Evolutionary conservation across 192 early-diverging fungal genomes (phyloP).

Genomic region (Pecoramyces ruminantium): DNA sequence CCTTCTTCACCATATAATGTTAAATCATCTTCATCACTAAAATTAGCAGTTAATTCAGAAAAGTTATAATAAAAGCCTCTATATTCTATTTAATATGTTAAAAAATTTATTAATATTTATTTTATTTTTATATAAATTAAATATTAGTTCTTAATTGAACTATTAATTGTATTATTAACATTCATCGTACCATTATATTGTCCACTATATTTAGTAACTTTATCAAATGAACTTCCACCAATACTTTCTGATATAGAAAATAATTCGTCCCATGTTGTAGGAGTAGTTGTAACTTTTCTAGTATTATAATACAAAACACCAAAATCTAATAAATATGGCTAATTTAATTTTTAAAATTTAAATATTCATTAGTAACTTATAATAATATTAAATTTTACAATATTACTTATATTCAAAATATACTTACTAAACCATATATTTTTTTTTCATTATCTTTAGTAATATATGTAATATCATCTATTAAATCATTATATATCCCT

Average conservation of each 20-base stretch:
- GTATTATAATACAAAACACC: neutral
- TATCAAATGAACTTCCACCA: too few species aligned
- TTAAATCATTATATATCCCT: too few species aligned
- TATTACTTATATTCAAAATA: too few species aligned
- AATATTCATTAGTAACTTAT: too few species aligned
- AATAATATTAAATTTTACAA: too few species aligned
- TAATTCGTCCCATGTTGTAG: neutral
- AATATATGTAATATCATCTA: too few species aligned
- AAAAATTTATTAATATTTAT: too few species aligned
- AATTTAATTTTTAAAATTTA: neutral
- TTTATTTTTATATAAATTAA: neutral
- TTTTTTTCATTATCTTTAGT: too few species aligned
- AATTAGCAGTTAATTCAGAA: neutral
- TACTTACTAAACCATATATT: too few species aligned
- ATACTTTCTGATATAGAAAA: neutral
- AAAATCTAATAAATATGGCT: neutral
- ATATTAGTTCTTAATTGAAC: neutral
- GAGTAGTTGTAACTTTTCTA: neutral
- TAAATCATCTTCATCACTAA: neutral
- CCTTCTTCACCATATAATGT: neutral
- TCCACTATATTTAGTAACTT: neutral
- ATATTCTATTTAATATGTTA: neutral
- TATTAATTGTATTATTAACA: too few species aligned
- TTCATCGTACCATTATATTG: neutral
- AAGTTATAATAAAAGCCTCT: neutral